Evolutionary conservation across 2,329 filamentous ascomycete genomes (phyloP), one percentile per base, ranked within the genome.

Genomic region (Dothidotthia symphoricarpi): DNA sequence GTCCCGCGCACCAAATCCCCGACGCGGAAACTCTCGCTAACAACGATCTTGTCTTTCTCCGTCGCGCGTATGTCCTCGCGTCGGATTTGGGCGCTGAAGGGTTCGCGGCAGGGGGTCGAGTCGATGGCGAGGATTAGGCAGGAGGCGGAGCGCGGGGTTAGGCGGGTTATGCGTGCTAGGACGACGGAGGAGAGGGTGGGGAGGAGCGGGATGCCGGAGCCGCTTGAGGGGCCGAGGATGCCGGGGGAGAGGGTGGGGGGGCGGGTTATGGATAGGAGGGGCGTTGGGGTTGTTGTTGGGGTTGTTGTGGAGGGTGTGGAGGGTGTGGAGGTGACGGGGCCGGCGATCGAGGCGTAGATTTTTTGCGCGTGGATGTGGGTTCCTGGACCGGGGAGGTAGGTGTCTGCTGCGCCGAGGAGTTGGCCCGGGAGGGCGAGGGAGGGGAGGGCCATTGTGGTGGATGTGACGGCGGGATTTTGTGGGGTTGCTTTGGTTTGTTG

Each of bases 1-100:
- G 84, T 79, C 4, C 88, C 93, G 34, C 88, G 74, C 34, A 98
- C 87, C 50, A 97, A 82, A 71, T 98, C 93, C 0, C 93, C 93
- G 0, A 94, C 90, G 50, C 89, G 78, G 63, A 97, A 97, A 58
- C 85, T 87, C 65, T 95, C 89, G 51, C 88, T 84, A 47, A 97
- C 86, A 64, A 86, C 88, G 28, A 96, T 88, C 54, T 88, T 87
- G 64, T 97, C 93, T 71, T 96, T 95, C 71, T 98, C 93, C 13
- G 93, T 95, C 3, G 89, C 88, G 39, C 93, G 78, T 24, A 98
- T 88, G 63, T 98, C 93, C 70, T 97, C 91, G 47, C 84, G 81
- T 13, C 89, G 79, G 43, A 95, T 89, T 45, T 94, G 72, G 4
- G 86, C 89, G 68, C 88, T 85, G 78, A 90, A 94, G 53, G 89